Evolutionary conservation across 805 yeast species (phyloP), one percentile per base, ranked within the genome.

Genomic region (Starmerella geochares): DNA sequence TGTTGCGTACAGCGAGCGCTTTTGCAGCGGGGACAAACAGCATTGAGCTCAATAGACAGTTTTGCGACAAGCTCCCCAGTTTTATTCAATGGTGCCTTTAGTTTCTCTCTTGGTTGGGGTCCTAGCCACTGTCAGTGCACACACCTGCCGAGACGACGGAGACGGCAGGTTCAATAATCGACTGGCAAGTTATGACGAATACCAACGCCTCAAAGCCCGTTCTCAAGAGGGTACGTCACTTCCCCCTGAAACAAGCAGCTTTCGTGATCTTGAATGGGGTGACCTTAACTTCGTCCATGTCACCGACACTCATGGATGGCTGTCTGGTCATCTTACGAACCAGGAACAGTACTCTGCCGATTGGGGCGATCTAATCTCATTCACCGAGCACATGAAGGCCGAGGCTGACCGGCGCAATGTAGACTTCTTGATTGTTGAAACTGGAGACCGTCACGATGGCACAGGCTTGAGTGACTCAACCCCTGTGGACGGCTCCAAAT

Each of bases 381-480:
- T 90, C 62, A 68, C 78, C 0, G 55, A 65, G 4, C 77, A 76
- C 49, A 63, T 88, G 58, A 68, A 70, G 29, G 54, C 60, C 0
- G 58, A 60, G 17, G 80, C 85, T 0, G 69, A 66, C 21, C 52
- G 63, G 28, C 41, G 70, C 10, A 73, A 71, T 1, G 77, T 72
- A 17, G 97, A 90, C 60, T 62, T 88, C 17, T 58, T 90, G 3
- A 60, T 87, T 4, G 73, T 90, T 2, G 97, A 90, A 61, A 79
- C 94, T 0, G 97, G 97, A 4, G 97, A 90, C 65, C 79, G 86
- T 54, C 95, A 86, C 59, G 97, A 90, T 64, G 97, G 97, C 0
- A 88, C 86, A 62, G 97, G 97, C 0, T 67, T 87, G 11, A 75
- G 86, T 35, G 96, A 90, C 66, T 79, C 83, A 13, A 81, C 95